Conservation (phyloP, 129 eudicot genomes). For the Helichrysum umbraculigerum region DNA sequence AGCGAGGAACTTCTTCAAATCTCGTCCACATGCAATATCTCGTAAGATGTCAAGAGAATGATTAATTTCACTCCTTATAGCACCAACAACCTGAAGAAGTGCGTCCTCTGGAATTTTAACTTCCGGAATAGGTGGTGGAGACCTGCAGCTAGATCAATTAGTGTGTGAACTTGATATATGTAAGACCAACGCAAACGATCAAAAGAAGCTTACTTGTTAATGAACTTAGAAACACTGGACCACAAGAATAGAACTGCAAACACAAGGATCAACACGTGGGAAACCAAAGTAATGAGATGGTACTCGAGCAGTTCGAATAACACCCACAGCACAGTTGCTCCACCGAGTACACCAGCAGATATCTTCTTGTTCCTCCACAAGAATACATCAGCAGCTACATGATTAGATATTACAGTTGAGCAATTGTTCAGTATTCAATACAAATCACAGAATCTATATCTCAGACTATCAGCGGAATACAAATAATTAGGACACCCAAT, state of each 20-base stretch:
- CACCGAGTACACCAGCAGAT: conserved; percentile 63
- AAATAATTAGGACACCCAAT: no score
- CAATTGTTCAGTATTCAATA: conserved; percentile 8
- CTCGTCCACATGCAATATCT: conserved; percentile 66
- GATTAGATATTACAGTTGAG: not conserved
- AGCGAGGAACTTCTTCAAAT: conserved; percentile 65
- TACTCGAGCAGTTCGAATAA: conserved; percentile 69
- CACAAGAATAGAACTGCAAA: conserved; percentile 66
- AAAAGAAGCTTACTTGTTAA: conserved; percentile 52
- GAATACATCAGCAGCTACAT: conserved; percentile 75
- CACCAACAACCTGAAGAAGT: conserved; percentile 50
- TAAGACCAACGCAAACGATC: not conserved
- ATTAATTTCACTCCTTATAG: conserved; percentile 60
- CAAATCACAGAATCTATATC: conserved; percentile 4
- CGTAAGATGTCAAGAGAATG: conserved; percentile 43
- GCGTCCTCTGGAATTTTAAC: conserved; percentile 61
- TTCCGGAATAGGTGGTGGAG: conserved; percentile 71
- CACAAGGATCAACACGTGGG: conserved; percentile 50
- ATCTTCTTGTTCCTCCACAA: conserved; percentile 89
- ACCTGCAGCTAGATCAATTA: conserved; percentile 35
- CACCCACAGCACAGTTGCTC: conserved; percentile 71
- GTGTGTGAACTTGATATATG: not conserved
- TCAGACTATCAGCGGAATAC: no score
- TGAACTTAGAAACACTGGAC: conserved; percentile 59
- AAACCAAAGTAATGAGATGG: conserved; percentile 63